Base-by-base conservation (phyloP, 352 stramenopile genomes). In the Pythium rishiriense region DNA sequence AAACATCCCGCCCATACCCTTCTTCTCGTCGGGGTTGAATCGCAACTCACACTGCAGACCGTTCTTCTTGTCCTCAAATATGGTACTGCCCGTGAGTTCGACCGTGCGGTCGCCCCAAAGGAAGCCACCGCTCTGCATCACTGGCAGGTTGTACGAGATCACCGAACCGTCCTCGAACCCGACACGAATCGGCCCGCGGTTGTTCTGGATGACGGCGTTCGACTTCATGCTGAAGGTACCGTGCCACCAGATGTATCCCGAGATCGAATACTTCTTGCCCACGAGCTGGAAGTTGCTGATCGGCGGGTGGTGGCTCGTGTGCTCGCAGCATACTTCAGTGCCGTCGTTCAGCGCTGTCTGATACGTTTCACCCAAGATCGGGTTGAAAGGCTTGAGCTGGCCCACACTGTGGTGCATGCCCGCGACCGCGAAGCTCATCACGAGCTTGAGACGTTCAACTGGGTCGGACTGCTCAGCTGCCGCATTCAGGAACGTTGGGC, bases 1-100 rank as follows among this genome's bases (percentile, higher is more conserved):
- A 42, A 91, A 94, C 78, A 94, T 91, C 22, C 85, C 81, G 37
- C 82, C 82, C 85, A 94, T 94, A 29, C 86, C 83, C 51, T 91
- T 90, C 75, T 94, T 94, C 57, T 88, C 83, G 63, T 94, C 83
- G 15, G 86, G 86, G 54, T 94, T 90, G 43, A 94, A 75, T n/a
- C 82, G 81, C 60, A 94, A 64, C 52, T 94, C 86, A 33, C 81
- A 93, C 48, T 67, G 56, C 24, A 93, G 59, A 17, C 74, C 66
- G 70, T 93, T 88, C 59, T 82, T 85, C 70, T 82, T 78, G 74
- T 94, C 86, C 59, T 93, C 82, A 60, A 93, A 94, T 42, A 83
- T 7, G 59, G 90, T 84, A 22, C 69, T 74, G 53, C 82, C 83
- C 66, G 81, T 72, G 49, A 94, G 82, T 28, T 94, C 86, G 25